Evolutionary conservation across 192 early-diverging fungal genomes (phyloP).

Genomic region (Geranomyces michiganensis): DNA sequence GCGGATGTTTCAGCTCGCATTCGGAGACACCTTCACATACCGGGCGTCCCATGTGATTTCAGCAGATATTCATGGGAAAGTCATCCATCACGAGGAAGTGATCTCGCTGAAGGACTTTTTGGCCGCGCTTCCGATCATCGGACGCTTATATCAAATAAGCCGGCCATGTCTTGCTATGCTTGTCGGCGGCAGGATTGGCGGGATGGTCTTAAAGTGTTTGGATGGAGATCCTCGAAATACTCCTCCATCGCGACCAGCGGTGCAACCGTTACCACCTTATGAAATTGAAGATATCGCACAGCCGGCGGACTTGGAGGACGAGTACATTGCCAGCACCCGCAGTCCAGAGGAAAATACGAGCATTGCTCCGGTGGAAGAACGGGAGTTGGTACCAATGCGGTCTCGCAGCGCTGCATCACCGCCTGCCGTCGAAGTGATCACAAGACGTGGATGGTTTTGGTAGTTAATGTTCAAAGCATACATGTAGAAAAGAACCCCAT

Average conservation of each 20-base stretch:
- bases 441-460: constrained; percentile 3
- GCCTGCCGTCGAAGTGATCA: not conserved
- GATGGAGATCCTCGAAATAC: not conserved
- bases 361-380: not conserved
- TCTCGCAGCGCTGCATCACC: not conserved
- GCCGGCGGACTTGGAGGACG: too few relatives aligned
- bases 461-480: not conserved
- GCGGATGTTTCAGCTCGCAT: not conserved
- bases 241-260: too few relatives aligned
- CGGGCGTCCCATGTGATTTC: not conserved
- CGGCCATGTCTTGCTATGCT: constrained; percentile 9
- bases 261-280: too few relatives aligned
- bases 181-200: constrained; percentile 1
- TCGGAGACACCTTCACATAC: not conserved
- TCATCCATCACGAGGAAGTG: not conserved
- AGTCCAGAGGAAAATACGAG: not conserved
- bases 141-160: not conserved
- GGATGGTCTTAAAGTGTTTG: not conserved
- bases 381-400: not conserved
- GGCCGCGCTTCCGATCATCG: not conserved
- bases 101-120: constrained; percentile 1
- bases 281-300: too few relatives aligned
- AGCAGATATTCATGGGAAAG: not conserved
- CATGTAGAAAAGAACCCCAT: too few relatives aligned
- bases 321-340: not conserved